Percentiles rank a stretch among this genome's conserved stretches.
These are phyloP conservation scores for Melaleuca alternifolia DNA, from an alignment of 345 rosid genomes.

Conservation along the genomic window DNA sequence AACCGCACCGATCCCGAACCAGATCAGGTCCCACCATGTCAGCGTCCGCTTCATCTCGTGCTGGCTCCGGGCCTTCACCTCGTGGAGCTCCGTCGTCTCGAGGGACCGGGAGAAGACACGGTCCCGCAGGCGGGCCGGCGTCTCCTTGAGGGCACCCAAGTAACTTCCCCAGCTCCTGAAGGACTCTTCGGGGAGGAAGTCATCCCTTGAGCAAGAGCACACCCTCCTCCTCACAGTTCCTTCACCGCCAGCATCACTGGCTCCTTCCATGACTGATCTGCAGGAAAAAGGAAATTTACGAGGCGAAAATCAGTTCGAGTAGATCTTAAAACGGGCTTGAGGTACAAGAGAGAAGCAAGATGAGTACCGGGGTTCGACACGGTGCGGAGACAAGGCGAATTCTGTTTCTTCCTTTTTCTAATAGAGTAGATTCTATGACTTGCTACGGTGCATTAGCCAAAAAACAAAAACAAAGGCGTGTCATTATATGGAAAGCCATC, in stretches of 20 bases:
- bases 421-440: neutral
- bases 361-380: neutral
- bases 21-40: slow-evolving; percentile 91
- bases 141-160: slow-evolving; percentile 42
- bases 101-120: slow-evolving; percentile 49
- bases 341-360: neutral
- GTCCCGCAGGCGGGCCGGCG: slow-evolving; percentile 45
- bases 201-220: slow-evolving; percentile 61
- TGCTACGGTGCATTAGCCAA: neutral
- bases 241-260: neutral
- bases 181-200: slow-evolving; percentile 86
- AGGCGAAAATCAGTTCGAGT: neutral
- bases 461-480: neutral
- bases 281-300: neutral
- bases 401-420: neutral
- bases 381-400: neutral
- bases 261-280: slow-evolving; percentile 1
- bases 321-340: neutral
- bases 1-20: slow-evolving; percentile 92
- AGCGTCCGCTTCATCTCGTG: slow-evolving; percentile 82
- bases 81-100: slow-evolving; percentile 66
- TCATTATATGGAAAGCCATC: neutral
- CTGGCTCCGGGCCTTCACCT: slow-evolving; percentile 65
- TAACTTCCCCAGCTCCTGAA: slow-evolving; percentile 56
- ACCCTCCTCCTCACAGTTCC: slow-evolving; percentile 34